Percentiles rank a stretch among this genome's conserved stretches.
Conservation (phyloP, 129 eudicot genomes). For the Centella asiatica region DNA sequence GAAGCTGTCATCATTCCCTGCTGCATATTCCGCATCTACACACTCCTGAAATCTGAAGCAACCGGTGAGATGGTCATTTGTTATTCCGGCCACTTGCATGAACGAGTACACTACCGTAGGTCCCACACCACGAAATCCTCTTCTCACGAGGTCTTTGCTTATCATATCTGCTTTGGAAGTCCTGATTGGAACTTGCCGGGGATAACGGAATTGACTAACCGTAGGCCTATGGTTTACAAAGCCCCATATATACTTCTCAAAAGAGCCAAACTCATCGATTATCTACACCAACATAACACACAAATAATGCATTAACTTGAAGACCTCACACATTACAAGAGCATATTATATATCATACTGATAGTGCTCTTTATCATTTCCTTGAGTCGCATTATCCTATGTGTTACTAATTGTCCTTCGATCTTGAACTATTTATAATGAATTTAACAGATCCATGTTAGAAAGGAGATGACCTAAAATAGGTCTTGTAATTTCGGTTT, state of each 20-base stretch:
- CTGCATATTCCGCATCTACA: slow-evolving; percentile 24
- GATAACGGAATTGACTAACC: slow-evolving; percentile 61
- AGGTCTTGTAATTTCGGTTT: background rate
- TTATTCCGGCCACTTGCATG: slow-evolving; percentile 80
- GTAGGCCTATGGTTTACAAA: slow-evolving; percentile 70
- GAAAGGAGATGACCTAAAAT: no score
- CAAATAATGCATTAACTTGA: background rate
- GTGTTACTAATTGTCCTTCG: no score
- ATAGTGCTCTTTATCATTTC: background rate
- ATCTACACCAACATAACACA: slow-evolving; percentile 45
- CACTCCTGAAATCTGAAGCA: slow-evolving; percentile 85
- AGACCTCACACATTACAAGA: background rate
- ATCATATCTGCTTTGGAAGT: slow-evolving; percentile 80
- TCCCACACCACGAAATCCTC: slow-evolving; percentile 90
- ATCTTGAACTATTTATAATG: no score
- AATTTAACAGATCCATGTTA: background rate
- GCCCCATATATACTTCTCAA: slow-evolving; percentile 89
- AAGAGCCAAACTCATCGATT: slow-evolving; percentile 69
- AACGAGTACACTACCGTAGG: slow-evolving; percentile 91
- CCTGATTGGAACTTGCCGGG: slow-evolving; percentile 84
- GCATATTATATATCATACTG: background rate
- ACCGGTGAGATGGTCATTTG: slow-evolving; percentile 75
- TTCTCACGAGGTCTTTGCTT: slow-evolving; percentile 77
- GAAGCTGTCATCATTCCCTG: slow-evolving; percentile 22
- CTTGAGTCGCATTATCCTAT: background rate